Evolutionary conservation across 306 rosid species (phyloP), one percentile per base, ranked within the genome.

Genomic region (Rosa lucieae): DNA sequence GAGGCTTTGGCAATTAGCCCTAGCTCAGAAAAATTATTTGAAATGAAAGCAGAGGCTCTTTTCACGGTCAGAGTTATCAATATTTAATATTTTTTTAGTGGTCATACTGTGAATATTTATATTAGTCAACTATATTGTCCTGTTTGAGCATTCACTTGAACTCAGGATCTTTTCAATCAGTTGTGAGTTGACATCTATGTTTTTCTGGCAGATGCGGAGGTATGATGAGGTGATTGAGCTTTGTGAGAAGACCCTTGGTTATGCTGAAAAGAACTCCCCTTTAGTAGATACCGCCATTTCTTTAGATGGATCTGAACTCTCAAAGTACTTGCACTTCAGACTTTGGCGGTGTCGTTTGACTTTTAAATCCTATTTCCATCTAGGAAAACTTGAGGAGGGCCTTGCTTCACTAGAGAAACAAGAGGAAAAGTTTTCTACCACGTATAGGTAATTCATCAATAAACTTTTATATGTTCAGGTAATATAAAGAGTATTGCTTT

Each of bases 331-430:
- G 80, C 80, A 89, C 88, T 93, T 91, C 82, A 88, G 88, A 85
- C 23, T 95, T 13, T 95, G 99, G 99, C 90, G 98, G 55, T 90
- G 97, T 84, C 85, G 86, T 76, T 39, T 88, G 85, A 83, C 77
- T 81, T 87, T 95, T 79, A 93, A 90, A 84, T 88, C 94, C 51
- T 88, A 85, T 88, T 89, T 90, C 80, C 83, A 88, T 82, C 81
- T 88, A 46, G 99, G 99, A 85, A 95, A 85, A 85, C 90, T 95
- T 79, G 98, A 95, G 74, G 93, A 95, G 69, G 96, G 99, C 67
- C 88, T 95, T 85, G 86, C 94, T 76, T 87, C 77, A 46, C 78
- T 95, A 77, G 98, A 89, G 85, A 88, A 85, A 80, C 90, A 90
- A 83, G 90, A 83, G 82, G 89, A 86, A 79, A 84, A 78, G 75